Evolutionary conservation across 2,329 filamentous ascomycete genomes (phyloP).

Genomic region (Monilinia aucupariae): DNA sequence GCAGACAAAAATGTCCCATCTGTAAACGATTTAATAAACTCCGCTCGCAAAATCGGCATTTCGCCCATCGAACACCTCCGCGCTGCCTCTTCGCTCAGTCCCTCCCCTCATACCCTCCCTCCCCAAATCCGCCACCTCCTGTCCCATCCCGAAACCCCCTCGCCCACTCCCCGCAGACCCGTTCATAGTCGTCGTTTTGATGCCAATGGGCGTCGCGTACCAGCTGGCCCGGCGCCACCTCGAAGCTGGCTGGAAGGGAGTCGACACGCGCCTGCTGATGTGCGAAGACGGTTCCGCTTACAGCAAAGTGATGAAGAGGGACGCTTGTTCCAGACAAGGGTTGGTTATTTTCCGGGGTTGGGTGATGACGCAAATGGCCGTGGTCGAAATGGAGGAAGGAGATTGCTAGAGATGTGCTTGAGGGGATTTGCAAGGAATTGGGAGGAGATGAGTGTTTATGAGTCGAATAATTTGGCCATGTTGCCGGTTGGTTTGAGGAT

Average conservation of each 20-base stretch:
- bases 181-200: constrained; percentile 40
- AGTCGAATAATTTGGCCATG: constrained; percentile 51
- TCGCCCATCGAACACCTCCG: constrained; percentile 24
- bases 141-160: constrained; percentile 52
- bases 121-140: constrained; percentile 55
- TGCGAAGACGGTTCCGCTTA: not conserved
- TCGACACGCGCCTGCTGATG: constrained; percentile 26
- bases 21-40: constrained; percentile 57
- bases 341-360: constrained; percentile 38
- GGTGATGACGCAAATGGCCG: constrained; percentile 23
- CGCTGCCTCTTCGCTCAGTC: constrained; percentile 19
- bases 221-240: constrained; percentile 55
- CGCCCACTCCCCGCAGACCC: constrained; percentile 38
- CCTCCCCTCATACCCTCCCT: constrained; percentile 47
- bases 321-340: constrained; percentile 31
- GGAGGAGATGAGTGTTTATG: constrained; percentile 50
- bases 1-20: constrained; percentile 29
- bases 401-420: constrained; percentile 47
- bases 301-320: constrained; percentile 16
- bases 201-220: constrained; percentile 45
- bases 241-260: constrained; percentile 48
- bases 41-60: constrained; percentile 46
- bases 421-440: constrained; percentile 49
- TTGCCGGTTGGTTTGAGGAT: constrained; percentile 50
- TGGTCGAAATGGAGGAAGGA: constrained; percentile 12